Conservation (phyloP, 352 stramenopile genomes). For the Phytophthora fragariaefolia region DNA sequence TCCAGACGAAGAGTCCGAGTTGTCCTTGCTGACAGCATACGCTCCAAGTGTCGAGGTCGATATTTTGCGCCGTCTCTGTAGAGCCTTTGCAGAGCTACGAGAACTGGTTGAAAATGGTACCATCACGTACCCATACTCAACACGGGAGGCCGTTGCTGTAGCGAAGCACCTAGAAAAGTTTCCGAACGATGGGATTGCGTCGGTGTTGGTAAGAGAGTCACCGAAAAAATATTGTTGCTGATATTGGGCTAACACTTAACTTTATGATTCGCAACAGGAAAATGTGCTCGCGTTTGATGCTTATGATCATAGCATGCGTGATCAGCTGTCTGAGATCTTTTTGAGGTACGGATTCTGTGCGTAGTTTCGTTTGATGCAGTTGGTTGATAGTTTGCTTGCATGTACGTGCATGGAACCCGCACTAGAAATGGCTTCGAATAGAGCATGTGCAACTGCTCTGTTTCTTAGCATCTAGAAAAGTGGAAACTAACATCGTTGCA, state of each 20-base stretch:
- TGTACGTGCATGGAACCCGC: slow-evolving; percentile 10
- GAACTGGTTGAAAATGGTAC: slow-evolving; percentile 86
- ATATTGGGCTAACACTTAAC: neutral
- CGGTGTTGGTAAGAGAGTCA: slow-evolving; percentile 55
- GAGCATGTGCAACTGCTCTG: neutral
- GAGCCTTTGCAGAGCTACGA: slow-evolving; percentile 92
- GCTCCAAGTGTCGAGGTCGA: slow-evolving; percentile 82
- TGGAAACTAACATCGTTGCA: slow-evolving; percentile 14
- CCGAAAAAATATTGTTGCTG: neutral
- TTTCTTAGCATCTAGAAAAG: neutral
- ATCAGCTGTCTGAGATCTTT: slow-evolving; percentile 83
- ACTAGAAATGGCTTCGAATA: slow-evolving; percentile 37
- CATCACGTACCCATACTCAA: slow-evolving; percentile 95
- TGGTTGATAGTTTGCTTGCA: slow-evolving; percentile 20
- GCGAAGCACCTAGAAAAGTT: slow-evolving; percentile 95
- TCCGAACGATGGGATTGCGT: slow-evolving; percentile 89
- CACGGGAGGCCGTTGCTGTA: slow-evolving; percentile 93
- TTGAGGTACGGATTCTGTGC: slow-evolving; percentile 52
- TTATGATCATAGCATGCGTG: slow-evolving; percentile 79
- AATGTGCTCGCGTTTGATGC: slow-evolving; percentile 96
- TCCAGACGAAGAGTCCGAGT: slow-evolving; percentile 91
- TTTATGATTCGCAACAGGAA: slow-evolving; percentile 54
- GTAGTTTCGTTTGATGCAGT: slow-evolving; percentile 10
- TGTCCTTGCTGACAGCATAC: slow-evolving; percentile 90
- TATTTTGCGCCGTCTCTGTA: slow-evolving; percentile 84